Conservation (phyloP, 2,329 filamentous ascomycete genomes). For the Botrytis hyacinthi region DNA sequence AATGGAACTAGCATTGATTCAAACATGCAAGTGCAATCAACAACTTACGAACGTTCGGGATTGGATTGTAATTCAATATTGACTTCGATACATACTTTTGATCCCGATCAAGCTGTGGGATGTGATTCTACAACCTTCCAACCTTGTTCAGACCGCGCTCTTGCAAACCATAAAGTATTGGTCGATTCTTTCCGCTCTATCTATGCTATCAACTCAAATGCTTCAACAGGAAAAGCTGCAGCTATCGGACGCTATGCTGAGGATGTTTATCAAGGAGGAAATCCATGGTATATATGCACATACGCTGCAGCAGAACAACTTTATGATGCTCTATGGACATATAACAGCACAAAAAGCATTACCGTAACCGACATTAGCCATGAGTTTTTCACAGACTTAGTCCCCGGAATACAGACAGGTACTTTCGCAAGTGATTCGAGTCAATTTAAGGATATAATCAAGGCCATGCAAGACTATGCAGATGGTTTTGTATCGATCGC, state of each 20-base stretch:
- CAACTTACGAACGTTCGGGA: slow-evolving; percentile 56
- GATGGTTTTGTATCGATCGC: slow-evolving; percentile 53
- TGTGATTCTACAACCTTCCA: slow-evolving; percentile 74
- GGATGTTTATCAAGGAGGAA: slow-evolving; percentile 72
- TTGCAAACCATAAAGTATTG: slow-evolving; percentile 73
- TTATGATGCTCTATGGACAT: slow-evolving; percentile 68
- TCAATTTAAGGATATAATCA: slow-evolving; percentile 48
- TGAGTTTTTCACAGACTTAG: slow-evolving; percentile 68
- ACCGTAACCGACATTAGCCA: slow-evolving; percentile 62
- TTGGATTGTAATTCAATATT: slow-evolving; percentile 71
- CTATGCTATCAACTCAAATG: slow-evolving; percentile 67
- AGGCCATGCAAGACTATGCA: slow-evolving; percentile 61
- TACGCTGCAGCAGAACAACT: slow-evolving; percentile 50
- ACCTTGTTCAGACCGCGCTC: slow-evolving; percentile 51
- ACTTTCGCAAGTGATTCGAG: slow-evolving; percentile 62
- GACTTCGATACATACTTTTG: slow-evolving; percentile 64
- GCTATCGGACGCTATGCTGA: slow-evolving; percentile 66
- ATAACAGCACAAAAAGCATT: slow-evolving; percentile 62
- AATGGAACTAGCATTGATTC: slow-evolving; percentile 61
- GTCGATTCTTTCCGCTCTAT: slow-evolving; percentile 67
- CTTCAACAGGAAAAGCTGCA: slow-evolving; percentile 57
- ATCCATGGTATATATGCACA: slow-evolving; percentile 67
- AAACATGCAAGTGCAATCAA: slow-evolving; percentile 59
- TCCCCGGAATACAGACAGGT: slow-evolving; percentile 55
- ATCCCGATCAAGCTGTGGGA: slow-evolving; percentile 52